Evolutionary conservation across 805 yeast species (phyloP).

Genomic region (Ogataea methylovora): DNA sequence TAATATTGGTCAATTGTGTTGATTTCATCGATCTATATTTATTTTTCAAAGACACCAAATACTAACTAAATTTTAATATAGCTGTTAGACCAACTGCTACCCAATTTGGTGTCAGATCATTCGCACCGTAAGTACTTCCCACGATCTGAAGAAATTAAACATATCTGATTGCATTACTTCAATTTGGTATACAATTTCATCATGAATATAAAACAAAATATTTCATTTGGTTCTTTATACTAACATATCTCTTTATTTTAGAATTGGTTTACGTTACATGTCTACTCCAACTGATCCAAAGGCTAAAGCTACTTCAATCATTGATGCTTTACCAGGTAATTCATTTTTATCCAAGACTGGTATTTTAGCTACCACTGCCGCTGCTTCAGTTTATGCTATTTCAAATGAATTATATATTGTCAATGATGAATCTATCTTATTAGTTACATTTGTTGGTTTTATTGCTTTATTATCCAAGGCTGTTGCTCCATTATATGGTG

Average conservation of each 20-base stretch:
- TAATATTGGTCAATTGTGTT: no score
- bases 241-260: slow-evolving; percentile 7
- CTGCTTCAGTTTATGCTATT: slow-evolving; percentile 90
- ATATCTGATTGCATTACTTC: background rate
- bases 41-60: background rate
- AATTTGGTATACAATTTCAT: slow-evolving; percentile 1
- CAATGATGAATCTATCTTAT: slow-evolving; percentile 88
- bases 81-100: slow-evolving; percentile 28
- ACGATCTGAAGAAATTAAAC: background rate
- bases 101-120: slow-evolving; percentile 15
- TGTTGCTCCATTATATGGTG: slow-evolving; percentile 91
- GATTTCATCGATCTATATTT: background rate
- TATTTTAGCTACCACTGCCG: slow-evolving; percentile 87
- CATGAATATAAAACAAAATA: background rate
- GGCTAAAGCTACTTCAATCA: slow-evolving; percentile 81
- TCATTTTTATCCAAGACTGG: slow-evolving; percentile 86
- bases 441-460: slow-evolving; percentile 74
- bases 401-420: slow-evolving; percentile 88
- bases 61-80: slow-evolving; percentile 2
- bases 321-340: slow-evolving; percentile 92
- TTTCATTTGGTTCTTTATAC: background rate
- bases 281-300: slow-evolving; percentile 79
- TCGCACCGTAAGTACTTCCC: slow-evolving; percentile 15
- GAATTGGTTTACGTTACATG: slow-evolving; percentile 57
- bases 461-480: slow-evolving; percentile 71